phyloP scores from a whole-genome alignment of 2,329 filamentous ascomycete species.

The Hortaea werneckii region DNA sequence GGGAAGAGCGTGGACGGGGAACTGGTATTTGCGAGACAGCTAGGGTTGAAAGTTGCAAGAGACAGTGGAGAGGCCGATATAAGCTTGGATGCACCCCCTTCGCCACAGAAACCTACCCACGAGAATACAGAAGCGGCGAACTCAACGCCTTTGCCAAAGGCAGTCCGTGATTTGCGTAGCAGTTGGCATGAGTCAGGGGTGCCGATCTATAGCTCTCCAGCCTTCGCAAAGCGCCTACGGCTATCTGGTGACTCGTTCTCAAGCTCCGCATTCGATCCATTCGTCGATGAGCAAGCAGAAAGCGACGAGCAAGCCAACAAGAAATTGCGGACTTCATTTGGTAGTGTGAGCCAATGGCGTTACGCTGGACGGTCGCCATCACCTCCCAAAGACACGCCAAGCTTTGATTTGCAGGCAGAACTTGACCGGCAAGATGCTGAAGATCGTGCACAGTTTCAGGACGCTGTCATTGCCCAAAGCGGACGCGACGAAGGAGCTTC shows the following conservation, averaged over 20 bases:
- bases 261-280: conserved; percentile 54
- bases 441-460: not conserved
- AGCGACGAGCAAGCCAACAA: conserved; percentile 52
- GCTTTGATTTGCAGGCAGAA: not conserved
- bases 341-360: conserved; percentile 60
- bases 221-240: conserved; percentile 63
- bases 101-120: not conserved
- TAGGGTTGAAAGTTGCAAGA: conserved; percentile 23
- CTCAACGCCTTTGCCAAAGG: conserved; percentile 4
- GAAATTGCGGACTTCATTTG: conserved; percentile 58
- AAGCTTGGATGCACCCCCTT: conserved; percentile 4
- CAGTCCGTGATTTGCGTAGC: not conserved
- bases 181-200: conserved; percentile 9
- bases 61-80: conserved; percentile 9
- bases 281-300: conserved; percentile 53
- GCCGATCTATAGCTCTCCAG: conserved; percentile 52
- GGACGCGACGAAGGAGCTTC: no score
- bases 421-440: not conserved
- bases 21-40: conserved; percentile 36
- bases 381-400: conserved; percentile 41
- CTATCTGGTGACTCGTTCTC: conserved; percentile 60
- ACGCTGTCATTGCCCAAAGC: no score
- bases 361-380: conserved; percentile 63
- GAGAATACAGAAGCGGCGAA: not conserved
- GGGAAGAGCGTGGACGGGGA: conserved; percentile 50